A percentile compares a stretch with the other conserved stretches of the same genome.
These are phyloP conservation scores for Wickerhamiella vanderwaltii DNA, from an alignment of 805 yeast genomes.

Conservation along the genomic window DNA sequence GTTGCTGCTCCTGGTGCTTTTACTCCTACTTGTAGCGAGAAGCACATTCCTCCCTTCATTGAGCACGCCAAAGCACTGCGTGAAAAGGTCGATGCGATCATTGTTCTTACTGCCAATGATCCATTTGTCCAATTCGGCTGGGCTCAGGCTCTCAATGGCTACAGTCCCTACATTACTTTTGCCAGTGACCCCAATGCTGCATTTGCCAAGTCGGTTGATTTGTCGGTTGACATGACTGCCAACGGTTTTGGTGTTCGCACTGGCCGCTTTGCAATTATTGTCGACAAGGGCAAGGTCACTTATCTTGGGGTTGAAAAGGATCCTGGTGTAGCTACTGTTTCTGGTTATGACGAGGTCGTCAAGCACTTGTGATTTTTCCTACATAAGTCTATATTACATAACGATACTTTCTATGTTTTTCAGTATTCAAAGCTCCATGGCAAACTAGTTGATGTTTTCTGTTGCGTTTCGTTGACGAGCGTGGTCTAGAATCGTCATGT, in stretches of 20 bases:
- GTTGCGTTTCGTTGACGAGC: too few species aligned
- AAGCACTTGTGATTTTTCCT: conserved; percentile 18
- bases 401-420: too few species aligned
- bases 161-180: conserved; percentile 35
- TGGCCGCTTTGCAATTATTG: conserved; percentile 62
- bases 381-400: too few species aligned
- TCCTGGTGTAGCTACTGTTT: conserved; percentile 44
- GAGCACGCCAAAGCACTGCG: conserved; percentile 39
- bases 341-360: conserved; percentile 24
- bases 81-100: conserved; percentile 43
- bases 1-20: conserved; percentile 68
- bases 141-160: conserved; percentile 35
- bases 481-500: too few species aligned
- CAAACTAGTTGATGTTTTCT: too few species aligned
- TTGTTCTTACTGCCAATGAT: conserved; percentile 72
- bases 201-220: conserved; percentile 51
- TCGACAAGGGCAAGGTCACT: conserved; percentile 61
- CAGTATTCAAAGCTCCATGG: too few species aligned
- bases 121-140: conserved; percentile 77
- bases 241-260: conserved; percentile 64
- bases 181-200: conserved; percentile 70
- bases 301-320: conserved; percentile 68
- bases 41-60: conserved; percentile 66
- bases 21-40: conserved; percentile 64
- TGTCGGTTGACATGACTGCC: conserved; percentile 56